phyloP scores from a whole-genome alignment of 106 monocot genomes.

The Apostasia shenzhenica region DNA sequence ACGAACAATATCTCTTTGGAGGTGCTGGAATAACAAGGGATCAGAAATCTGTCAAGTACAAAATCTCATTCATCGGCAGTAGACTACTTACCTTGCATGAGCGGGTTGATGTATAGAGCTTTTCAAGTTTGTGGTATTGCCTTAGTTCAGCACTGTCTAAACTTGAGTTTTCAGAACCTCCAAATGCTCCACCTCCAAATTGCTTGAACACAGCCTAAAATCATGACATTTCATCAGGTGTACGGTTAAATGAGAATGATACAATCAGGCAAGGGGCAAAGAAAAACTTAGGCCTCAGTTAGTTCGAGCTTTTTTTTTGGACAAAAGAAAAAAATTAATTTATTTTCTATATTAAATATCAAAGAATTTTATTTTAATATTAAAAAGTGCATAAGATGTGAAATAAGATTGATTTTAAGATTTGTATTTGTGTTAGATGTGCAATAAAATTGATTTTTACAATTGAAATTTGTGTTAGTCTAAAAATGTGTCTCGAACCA shows the following conservation, averaged over 20 bases:
- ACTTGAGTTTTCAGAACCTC: conserved; percentile 53
- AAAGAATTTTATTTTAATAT: too few relatives aligned
- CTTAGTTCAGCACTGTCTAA: conserved; percentile 61
- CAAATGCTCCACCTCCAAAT: conserved; percentile 73
- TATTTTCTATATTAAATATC: too few relatives aligned
- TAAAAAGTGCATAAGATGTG: too few relatives aligned
- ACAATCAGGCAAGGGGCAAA: too few relatives aligned
- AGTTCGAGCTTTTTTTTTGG: too few relatives aligned
- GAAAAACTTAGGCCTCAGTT: too few relatives aligned
- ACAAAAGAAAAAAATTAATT: too few relatives aligned
- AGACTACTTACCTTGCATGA: conserved; percentile 59
- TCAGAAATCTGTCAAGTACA: neutral
- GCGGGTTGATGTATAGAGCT: conserved; percentile 88
- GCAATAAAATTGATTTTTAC: too few relatives aligned
- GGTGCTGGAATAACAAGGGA: conserved; percentile 51
- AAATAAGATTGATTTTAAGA: too few relatives aligned
- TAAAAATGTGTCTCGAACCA: too few relatives aligned
- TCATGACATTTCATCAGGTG: neutral
- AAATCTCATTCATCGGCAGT: neutral
- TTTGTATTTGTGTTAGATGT: too few relatives aligned
- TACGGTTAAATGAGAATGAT: neutral
- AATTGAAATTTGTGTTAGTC: too few relatives aligned
- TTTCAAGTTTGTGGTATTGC: conserved; percentile 78
- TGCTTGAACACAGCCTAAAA: conserved; percentile 88
- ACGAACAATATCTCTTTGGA: conserved; percentile 94